Evolutionary conservation across 768 basidiomycete genomes (phyloP), one percentile per base, ranked within the genome.

Genomic region (Gloeostereum incarnatum): DNA sequence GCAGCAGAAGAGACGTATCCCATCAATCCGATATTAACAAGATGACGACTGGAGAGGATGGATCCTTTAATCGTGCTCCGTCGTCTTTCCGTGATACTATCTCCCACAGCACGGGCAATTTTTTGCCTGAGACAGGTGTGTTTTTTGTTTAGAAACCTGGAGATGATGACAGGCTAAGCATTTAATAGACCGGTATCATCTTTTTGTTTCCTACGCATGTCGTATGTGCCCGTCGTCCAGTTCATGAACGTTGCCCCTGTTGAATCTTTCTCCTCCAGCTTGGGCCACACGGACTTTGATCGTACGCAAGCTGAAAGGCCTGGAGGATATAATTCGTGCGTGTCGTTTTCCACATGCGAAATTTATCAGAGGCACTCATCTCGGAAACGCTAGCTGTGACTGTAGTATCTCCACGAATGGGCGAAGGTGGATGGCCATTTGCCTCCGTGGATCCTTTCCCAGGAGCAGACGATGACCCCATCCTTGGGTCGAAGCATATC

Each of bases 261-360:
- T 31, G 13, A 31, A 6, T 14, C 13, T 13, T 25, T 24, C 35
- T 19, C 24, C 13, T 40, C 11, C 32, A 87, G 84, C 94, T 6
- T 98, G 93, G 94, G 94, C 94, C 0, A 89, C 90, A 18, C 73
- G 94, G 47, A 75, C 92, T 3, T 65, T 96, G 45, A 96, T 98
- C 49, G 68, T 83, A 3, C 73, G 93, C 47, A 80, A 90, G 59
- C 71, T 98, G 49, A 99, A 99, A 57, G 92, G 93, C 2, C 68
- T 99, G 17, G 85, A 98, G 46, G 69, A 81, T 18, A 62, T 87
- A 44, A 75, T 99, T 42, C 65, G 91, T 88, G 46, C 53, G 83
- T 64, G n/a, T n/a, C n/a, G n/a, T n/a, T n/a, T n/a, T n/a, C n/a
- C n/a, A n/a, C n/a, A n/a, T n/a, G n/a, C n/a, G n/a, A n/a, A n/a